Percentiles rank a stretch among this genome's conserved stretches.
phyloP scores from a whole-genome alignment of 768 basidiomycete species.

The Lactarius trivialis region DNA sequence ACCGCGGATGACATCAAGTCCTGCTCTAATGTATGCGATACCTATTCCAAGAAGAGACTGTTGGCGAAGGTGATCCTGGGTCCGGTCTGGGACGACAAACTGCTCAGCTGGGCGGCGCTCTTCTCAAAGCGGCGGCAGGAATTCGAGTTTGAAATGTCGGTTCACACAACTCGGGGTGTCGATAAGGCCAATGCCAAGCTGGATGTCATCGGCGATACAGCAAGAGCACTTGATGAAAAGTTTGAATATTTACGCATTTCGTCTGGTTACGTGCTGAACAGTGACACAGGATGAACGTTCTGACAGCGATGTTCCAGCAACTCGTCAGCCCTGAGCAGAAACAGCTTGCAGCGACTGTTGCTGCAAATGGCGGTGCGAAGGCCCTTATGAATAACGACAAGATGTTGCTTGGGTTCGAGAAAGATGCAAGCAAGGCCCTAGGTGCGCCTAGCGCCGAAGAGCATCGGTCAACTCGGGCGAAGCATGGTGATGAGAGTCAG shows the following conservation, averaged over 20 bases:
- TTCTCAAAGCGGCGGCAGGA: slow-evolving; percentile 27
- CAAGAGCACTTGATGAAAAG: slow-evolving; percentile 22
- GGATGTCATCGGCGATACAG: slow-evolving; percentile 2
- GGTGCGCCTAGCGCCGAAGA: background rate
- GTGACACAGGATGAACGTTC: slow-evolving; percentile 17
- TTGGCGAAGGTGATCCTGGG: slow-evolving; percentile 29
- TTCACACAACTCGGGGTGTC: slow-evolving; percentile 26
- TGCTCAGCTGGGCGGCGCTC: slow-evolving; percentile 24
- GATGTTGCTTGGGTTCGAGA: slow-evolving; percentile 22
- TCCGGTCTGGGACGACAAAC: slow-evolving; percentile 28
- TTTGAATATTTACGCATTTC: background rate
- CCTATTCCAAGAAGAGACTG: slow-evolving; percentile 29
- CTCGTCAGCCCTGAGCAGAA: slow-evolving; percentile 20
- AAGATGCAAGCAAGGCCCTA: slow-evolving; percentile 11
- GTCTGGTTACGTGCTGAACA: background rate
- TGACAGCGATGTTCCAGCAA: slow-evolving; percentile 20
- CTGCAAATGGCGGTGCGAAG: slow-evolving; percentile 25
- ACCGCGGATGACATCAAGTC: slow-evolving; percentile 30
- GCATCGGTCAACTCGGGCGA: background rate
- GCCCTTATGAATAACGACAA: slow-evolving; percentile 22
- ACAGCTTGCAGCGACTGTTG: slow-evolving; percentile 12
- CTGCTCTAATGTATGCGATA: slow-evolving; percentile 32
- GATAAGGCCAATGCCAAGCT: slow-evolving; percentile 18
- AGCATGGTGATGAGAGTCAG: background rate
- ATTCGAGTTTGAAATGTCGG: slow-evolving; percentile 28